Evolutionary conservation across 2,329 filamentous ascomycete genomes (phyloP), one percentile per base, ranked within the genome.

Genomic region (Bisporella sp.): DNA sequence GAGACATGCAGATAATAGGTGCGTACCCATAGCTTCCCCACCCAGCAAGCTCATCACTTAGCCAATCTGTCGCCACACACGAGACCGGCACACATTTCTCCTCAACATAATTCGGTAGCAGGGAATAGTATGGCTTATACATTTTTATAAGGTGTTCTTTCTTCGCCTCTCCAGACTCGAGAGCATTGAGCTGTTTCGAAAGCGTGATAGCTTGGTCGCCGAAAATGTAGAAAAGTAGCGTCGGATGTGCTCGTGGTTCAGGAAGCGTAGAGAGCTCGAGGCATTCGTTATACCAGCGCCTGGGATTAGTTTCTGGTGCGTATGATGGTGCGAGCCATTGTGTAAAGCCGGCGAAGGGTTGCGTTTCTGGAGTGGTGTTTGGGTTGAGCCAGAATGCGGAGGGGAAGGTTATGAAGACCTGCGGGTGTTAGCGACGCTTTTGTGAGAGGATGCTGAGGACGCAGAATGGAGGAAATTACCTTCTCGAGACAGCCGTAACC

Each of bases 211-310:
- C 70, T 52, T 69, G 71, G 5, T 63, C 66, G 9, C 77, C 77
- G 56, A 72, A 74, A 50, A 72, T 73, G 68, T 81, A 87, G 73
- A 86, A 87, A 43, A 87, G 75, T 2, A 88, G 73, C 2, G 82
- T 87, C 32, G 84, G 81, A 41, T 87, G 83, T 7, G 57, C 52
- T 2, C 77, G 73, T 50, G 68, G 70, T 1, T 64, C 54, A 0
- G 57, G 49, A 2, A 87, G 71, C 1, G 76, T 72, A 41, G 82
- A 75, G 13, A 87, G 72, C 13, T 83, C 82, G 48, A 85, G 68
- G 52, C 73, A 74, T 70, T 84, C 77, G 67, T 82, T 78, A 54
- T 76, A 73, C 81, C 81, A 86, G 53, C 68, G 62, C 2, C 71
- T 56, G 1, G 73, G 72, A 46, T 76, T 75, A 0, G 75, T 77